phyloP scores from a whole-genome alignment of 306 rosid genomes.

The Neltuma alba region DNA sequence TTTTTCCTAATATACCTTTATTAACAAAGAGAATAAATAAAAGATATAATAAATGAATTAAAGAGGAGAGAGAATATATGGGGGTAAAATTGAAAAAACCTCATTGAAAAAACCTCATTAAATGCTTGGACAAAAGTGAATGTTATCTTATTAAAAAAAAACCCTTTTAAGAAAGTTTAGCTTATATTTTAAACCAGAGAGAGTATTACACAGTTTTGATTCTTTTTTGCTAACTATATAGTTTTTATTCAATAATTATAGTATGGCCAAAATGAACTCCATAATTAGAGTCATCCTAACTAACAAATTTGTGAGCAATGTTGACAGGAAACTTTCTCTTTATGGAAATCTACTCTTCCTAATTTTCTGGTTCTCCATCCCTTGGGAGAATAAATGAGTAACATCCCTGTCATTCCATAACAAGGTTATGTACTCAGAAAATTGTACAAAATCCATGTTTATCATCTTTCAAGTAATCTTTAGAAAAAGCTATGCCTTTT shows the following conservation, averaged over 20 bases:
- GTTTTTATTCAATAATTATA: background rate
- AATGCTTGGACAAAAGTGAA: too few species aligned
- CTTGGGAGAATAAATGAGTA: background rate
- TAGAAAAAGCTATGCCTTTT: background rate
- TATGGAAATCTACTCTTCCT: background rate
- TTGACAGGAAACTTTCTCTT: background rate
- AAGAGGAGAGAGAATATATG: too few species aligned
- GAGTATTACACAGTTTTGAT: too few species aligned
- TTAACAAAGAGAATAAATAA: too few species aligned
- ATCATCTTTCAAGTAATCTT: background rate
- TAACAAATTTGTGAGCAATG: background rate
- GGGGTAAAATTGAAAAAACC: too few species aligned
- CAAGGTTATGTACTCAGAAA: background rate
- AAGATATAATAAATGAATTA: too few species aligned
- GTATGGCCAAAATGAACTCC: background rate
- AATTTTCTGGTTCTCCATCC: background rate
- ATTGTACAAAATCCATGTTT: background rate
- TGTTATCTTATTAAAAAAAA: too few species aligned
- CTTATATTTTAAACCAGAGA: too few species aligned
- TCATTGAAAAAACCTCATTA: too few species aligned
- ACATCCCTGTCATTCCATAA: background rate
- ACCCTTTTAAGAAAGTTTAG: too few species aligned
- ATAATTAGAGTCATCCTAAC: background rate
- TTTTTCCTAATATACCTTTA: too few species aligned
- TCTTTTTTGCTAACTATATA: too few species aligned